These are phyloP conservation scores for Ajuga reptans DNA, from an alignment of 305 asterid species.

Conservation along the genomic window DNA sequence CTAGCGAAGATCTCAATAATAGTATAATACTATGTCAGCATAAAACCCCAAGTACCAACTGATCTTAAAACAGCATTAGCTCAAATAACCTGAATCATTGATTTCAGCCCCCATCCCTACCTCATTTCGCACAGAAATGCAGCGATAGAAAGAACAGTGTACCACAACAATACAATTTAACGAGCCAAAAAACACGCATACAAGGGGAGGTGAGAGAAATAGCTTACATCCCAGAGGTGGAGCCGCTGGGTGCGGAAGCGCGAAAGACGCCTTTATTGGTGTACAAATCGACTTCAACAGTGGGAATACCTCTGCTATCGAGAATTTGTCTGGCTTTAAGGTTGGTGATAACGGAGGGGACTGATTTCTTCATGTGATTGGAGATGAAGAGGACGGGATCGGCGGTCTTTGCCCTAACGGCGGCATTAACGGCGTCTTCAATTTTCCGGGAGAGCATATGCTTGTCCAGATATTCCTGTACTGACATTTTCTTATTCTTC, in stretches of 20 bases:
- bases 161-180: neutral
- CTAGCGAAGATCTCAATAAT: neutral
- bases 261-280: constrained; percentile 91
- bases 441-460: constrained; percentile 86
- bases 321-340: constrained; percentile 90
- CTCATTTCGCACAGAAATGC: neutral
- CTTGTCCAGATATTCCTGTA: constrained; percentile 87
- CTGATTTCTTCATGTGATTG: constrained; percentile 86
- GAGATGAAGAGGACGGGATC: constrained; percentile 98
- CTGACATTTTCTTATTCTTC: constrained; percentile 54
- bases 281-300: constrained; percentile 90
- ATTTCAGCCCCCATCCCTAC: neutral
- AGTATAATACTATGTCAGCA: neutral
- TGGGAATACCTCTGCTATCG: constrained; percentile 97
- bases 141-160: neutral
- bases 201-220: neutral
- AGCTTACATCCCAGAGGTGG: constrained; percentile 68
- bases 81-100: neutral
- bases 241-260: constrained; percentile 78
- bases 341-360: constrained; percentile 77
- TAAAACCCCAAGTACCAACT: neutral
- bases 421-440: constrained; percentile 98
- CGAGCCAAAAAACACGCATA: neutral
- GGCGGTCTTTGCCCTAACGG: constrained; percentile 83
- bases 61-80: neutral